phyloP scores from a whole-genome alignment of 306 rosid species.

The Mimosa bimucronata region DNA sequence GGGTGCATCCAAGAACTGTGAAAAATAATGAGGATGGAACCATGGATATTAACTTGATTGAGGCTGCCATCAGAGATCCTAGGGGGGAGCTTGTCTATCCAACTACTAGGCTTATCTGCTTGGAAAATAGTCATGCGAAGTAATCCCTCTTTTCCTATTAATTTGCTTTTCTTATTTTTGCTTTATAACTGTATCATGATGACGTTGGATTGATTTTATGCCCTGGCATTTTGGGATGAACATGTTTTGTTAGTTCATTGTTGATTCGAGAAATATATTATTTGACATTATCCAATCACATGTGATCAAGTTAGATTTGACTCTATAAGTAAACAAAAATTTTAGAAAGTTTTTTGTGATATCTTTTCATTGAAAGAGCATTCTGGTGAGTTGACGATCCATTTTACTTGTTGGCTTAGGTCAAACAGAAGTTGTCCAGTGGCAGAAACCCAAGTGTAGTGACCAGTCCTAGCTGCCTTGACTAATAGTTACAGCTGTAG shows the following conservation, averaged over 20 bases:
- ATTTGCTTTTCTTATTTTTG: background rate
- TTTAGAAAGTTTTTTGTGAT: background rate
- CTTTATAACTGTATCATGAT: background rate
- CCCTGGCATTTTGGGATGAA: background rate
- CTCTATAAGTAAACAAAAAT: background rate
- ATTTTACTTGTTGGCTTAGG: background rate
- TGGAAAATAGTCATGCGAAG: conserved; percentile 95
- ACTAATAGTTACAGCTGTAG: background rate
- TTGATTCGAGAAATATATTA: background rate
- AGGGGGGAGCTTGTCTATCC: conserved; percentile 65
- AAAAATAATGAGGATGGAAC: conserved; percentile 84
- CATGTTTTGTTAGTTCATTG: background rate
- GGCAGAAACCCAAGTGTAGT: background rate
- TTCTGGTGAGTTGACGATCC: background rate
- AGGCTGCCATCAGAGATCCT: conserved; percentile 82
- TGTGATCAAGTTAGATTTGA: background rate
- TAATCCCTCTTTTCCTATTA: conserved; percentile 33
- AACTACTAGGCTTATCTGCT: conserved; percentile 86
- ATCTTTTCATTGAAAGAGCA: background rate
- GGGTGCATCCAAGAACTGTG: conserved; percentile 81
- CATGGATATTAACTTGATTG: conserved; percentile 74
- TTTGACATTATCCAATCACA: background rate
- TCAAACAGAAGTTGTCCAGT: background rate
- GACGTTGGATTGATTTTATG: background rate
- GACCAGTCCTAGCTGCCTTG: background rate